A percentile compares a stretch with the other conserved stretches of the same genome.
phyloP scores from a whole-genome alignment of 192 early-diverging fungal genomes.

The Coemansia sp. region DNA sequence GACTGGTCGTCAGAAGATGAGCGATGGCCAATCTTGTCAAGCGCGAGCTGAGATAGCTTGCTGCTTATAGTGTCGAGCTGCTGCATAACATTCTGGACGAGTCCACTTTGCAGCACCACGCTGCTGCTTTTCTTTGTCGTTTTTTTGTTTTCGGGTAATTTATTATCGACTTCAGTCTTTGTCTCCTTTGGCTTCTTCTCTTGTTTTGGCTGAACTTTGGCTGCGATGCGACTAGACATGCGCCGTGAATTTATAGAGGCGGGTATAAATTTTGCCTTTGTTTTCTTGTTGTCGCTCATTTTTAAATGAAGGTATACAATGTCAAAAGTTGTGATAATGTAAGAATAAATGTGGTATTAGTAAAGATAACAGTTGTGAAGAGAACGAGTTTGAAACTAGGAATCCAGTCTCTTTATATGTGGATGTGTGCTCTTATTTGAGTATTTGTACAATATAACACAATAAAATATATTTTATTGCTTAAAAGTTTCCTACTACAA shows the following conservation, averaged over 20 bases:
- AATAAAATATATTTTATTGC: no score
- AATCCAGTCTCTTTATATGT: no score
- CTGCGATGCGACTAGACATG: constrained; percentile 22
- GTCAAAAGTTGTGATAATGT: no score
- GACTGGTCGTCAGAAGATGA: not conserved
- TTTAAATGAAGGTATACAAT: not conserved
- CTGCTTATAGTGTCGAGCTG: no score
- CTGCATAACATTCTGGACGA: constrained; percentile 1
- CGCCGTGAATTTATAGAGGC: constrained; percentile 14
- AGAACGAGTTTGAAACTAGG: no score
- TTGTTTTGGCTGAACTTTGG: constrained; percentile 8
- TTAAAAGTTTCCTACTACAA: no score
- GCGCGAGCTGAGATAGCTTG: constrained; percentile 15
- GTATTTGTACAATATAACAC: no score
- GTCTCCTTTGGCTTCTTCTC: not conserved
- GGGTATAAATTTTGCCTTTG: constrained; percentile 5
- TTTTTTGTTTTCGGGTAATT: not conserved
- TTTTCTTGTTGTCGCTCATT: not conserved
- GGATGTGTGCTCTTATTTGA: no score
- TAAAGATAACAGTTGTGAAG: no score
- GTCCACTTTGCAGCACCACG: not conserved
- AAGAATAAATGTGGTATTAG: no score
- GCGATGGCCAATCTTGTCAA: not conserved
- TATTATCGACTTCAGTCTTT: not conserved
- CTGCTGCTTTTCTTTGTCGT: not conserved